phyloP scores from a whole-genome alignment of 768 basidiomycete species.

The Termitomyces sp. region DNA sequence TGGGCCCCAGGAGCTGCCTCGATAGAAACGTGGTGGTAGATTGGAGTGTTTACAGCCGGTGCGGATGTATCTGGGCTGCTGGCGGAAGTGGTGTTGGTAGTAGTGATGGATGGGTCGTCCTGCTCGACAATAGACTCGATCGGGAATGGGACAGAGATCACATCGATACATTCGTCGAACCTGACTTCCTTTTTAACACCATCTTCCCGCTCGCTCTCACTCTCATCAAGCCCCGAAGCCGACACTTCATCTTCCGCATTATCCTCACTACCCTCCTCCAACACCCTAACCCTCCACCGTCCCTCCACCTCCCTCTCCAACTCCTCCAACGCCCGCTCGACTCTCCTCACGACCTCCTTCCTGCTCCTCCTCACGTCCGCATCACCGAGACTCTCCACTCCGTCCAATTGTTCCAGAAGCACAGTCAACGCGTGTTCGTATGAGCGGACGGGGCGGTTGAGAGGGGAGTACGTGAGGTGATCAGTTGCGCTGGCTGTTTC shows the following conservation, averaged over 20 bases:
- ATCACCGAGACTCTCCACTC: constrained; percentile 57
- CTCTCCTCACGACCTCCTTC: constrained; percentile 48
- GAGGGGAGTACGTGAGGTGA: constrained; percentile 49
- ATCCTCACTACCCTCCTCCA: not conserved
- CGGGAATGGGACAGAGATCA: not conserved
- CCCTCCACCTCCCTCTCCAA: constrained; percentile 45
- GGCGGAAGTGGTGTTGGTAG: not conserved
- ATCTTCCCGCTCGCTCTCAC: not conserved
- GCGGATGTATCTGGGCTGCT: not conserved
- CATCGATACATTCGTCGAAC: not conserved
- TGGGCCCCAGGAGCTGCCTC: not conserved
- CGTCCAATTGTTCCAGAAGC: constrained; percentile 55
- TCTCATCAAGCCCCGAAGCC: not conserved
- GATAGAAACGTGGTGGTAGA: not conserved
- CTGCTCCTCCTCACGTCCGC: constrained; percentile 43
- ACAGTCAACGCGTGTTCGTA: constrained; percentile 58
- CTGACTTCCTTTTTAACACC: not conserved
- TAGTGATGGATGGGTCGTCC: not conserved
- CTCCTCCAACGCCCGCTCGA: constrained; percentile 56
- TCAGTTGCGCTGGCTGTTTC: constrained; percentile 17
- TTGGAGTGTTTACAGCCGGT: not conserved
- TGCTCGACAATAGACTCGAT: not conserved
- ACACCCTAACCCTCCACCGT: constrained; percentile 19
- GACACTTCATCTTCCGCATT: not conserved
- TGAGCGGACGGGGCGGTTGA: constrained; percentile 55